phyloP scores from a whole-genome alignment of 139 green algal species.

The Bryopsis sp. region DNA sequence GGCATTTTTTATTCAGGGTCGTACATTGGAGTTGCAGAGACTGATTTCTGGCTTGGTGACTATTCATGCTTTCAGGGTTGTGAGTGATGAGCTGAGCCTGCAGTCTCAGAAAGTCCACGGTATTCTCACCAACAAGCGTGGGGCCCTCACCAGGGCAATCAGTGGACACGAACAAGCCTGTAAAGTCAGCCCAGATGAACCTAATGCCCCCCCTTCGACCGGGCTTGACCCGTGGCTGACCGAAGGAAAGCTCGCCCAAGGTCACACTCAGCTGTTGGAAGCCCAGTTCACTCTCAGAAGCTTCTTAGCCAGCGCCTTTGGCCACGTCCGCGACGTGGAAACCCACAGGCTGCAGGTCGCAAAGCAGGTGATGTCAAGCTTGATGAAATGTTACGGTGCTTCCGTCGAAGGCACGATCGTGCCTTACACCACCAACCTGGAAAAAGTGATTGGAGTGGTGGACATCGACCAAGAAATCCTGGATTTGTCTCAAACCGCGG shows the following conservation, averaged over 20 bases:
- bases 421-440: constrained; percentile 7
- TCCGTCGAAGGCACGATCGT: background rate
- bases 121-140: background rate
- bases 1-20: too few relatives aligned
- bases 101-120: background rate
- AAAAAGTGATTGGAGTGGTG: background rate
- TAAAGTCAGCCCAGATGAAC: too few relatives aligned
- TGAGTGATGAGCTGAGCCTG: background rate
- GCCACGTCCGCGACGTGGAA: background rate
- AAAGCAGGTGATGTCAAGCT: constrained; percentile 2
- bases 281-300: constrained; percentile 7
- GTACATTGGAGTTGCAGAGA: too few relatives aligned
- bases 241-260: constrained; percentile 9
- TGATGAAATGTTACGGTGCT: background rate
- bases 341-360: background rate
- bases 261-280: constrained; percentile 6
- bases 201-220: too few relatives aligned
- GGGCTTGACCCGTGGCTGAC: constrained; percentile 15
- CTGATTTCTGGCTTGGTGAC: too few relatives aligned
- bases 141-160: background rate
- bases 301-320: constrained; percentile 3
- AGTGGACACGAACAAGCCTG: background rate
- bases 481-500: background rate
- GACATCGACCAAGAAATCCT: background rate
- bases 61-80: background rate